These are phyloP conservation scores for Alternaria incomplexa DNA, from an alignment of 2,329 filamentous ascomycete species.

Conservation along the genomic window DNA sequence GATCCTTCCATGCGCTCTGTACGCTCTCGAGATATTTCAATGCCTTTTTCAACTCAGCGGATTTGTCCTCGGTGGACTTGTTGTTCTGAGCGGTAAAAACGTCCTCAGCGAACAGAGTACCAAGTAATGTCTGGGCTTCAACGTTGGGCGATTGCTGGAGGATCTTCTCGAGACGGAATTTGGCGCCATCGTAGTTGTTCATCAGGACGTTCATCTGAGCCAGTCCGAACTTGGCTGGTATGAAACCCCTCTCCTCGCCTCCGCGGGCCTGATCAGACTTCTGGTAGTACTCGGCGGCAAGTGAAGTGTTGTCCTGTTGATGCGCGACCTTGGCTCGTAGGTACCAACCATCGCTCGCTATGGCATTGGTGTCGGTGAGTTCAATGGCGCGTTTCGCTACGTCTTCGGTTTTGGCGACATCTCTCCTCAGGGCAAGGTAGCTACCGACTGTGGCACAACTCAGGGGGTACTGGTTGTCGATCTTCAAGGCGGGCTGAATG, in stretches of 20 bases:
- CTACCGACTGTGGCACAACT: conserved; percentile 88
- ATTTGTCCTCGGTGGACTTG: conserved; percentile 84
- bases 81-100: conserved; percentile 79
- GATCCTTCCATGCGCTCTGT: conserved; percentile 87
- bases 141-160: conserved; percentile 81
- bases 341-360: conserved; percentile 98
- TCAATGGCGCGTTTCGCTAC: conserved; percentile 93
- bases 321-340: conserved; percentile 90
- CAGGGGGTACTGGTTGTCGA: conserved; percentile 88
- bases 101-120: conserved; percentile 92
- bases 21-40: conserved; percentile 84
- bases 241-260: conserved; percentile 85
- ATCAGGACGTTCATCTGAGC: conserved; percentile 87
- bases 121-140: conserved; percentile 90
- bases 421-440: conserved; percentile 86
- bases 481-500: conserved; percentile 90
- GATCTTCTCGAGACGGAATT: conserved; percentile 92
- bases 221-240: conserved; percentile 92
- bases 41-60: conserved; percentile 83
- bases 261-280: conserved; percentile 91
- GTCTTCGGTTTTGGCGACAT: conserved; percentile 79
- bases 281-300: conserved; percentile 84
- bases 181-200: conserved; percentile 87
- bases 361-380: conserved; percentile 92
- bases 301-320: conserved; percentile 74